Evolutionary conservation across 768 basidiomycete species (phyloP).

Genomic region (Pisolithus orientalis): DNA sequence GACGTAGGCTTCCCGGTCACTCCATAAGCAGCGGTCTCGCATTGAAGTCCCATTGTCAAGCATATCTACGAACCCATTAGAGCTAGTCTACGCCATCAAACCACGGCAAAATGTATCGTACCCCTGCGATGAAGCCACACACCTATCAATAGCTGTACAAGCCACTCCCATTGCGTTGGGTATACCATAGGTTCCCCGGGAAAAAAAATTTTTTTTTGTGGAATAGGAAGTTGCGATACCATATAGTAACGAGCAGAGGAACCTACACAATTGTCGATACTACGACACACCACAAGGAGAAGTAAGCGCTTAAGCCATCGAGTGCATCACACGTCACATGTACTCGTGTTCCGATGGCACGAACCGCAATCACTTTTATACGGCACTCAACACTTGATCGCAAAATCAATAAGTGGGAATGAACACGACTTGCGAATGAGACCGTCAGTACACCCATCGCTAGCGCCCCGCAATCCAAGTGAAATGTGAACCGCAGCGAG

Average conservation of each 20-base stretch:
- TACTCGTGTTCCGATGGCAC: conserved; percentile 70
- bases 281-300: conserved; percentile 49
- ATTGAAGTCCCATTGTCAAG: conserved; percentile 56
- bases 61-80: conserved; percentile 31
- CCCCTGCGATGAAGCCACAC: conserved; percentile 13
- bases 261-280: conserved; percentile 9
- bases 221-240: neutral
- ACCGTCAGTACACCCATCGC: conserved; percentile 61
- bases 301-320: conserved; percentile 62
- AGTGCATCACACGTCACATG: conserved; percentile 54
- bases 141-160: conserved; percentile 8
- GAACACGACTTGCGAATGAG: conserved; percentile 62
- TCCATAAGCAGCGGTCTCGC: conserved; percentile 59
- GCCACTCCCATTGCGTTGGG: conserved; percentile 15
- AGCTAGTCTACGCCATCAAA: neutral
- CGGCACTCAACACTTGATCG: neutral
- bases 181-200: conserved; percentile 7
- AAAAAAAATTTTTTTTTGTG: conserved; percentile 11
- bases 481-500: neutral
- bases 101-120: neutral
- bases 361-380: conserved; percentile 40
- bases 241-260: neutral
- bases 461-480: conserved; percentile 37
- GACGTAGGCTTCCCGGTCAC: conserved; percentile 51
- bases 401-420: neutral